Base-by-base conservation (phyloP, 306 rosid species). In the Fragaria iinumae region DNA sequence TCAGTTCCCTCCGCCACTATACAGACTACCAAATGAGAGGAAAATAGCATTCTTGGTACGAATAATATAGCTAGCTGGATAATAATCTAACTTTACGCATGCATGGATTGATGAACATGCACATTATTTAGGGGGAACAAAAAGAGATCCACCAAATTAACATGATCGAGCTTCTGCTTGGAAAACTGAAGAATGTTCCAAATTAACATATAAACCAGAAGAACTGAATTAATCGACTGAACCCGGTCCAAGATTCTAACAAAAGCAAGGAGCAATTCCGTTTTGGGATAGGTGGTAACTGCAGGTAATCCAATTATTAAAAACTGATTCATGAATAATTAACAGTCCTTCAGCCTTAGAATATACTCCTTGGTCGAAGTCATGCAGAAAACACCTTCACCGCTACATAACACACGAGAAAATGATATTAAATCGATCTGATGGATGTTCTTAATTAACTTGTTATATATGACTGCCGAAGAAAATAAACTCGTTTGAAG, bases 331-430 rank as follows among this genome's bases (percentile, higher is more conserved):
- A 34, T 65, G 47, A 67, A n/a, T 20, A 34, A 72, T 9, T 52
- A 20, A 72, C 25, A 20, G 17, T 53, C 21, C 43, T 34, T 4
- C 64, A 20, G 47, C 62, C 45, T 5, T 11, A 7, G 62, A 53
- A 38, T 32, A 38, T 20, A 8, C 47, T 38, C 8, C 49, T 38
- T 20, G 17, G 36, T 23, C 49, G 52, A 55, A 73, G 52, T 39
- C 38, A 6, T 17, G 36, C 52, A 55, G 76, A 72, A 72, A 55
- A 17, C 5, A 53, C 67, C 76, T 72, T n/a, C 76, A 27, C 49
- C 76, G 38, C 66, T 36, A 36, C 21, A 38, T 34, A 32, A 39
- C 66, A 36, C 66, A 36, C 25, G 0, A 53, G 34, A 18, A 38
- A 67, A 67, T 5, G 0, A 36, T n/a, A 55, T 53, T 8, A 55